phyloP scores from a whole-genome alignment of 1,284 basidiomycete species.

The Cryptococcus sp. region DNA sequence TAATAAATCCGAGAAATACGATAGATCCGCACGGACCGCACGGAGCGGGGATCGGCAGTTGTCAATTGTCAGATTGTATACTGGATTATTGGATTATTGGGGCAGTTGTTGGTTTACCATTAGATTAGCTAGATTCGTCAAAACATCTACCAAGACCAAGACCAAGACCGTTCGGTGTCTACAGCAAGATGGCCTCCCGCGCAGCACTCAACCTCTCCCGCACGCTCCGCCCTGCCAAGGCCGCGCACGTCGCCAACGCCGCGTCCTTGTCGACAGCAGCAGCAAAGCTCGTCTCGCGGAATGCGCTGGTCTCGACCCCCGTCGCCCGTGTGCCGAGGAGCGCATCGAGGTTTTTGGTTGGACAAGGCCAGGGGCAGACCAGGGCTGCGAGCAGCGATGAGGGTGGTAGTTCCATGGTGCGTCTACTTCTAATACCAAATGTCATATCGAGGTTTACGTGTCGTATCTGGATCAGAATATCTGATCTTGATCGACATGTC shows the following conservation, averaged over 20 bases:
- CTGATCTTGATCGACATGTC: background rate
- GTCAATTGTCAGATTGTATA: too few relatives aligned
- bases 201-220: conserved; percentile 17
- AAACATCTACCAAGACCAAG: too few relatives aligned
- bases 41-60: too few relatives aligned
- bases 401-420: conserved; percentile 45
- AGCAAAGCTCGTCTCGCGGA: conserved; percentile 21
- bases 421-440: conserved; percentile 16
- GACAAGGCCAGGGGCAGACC: conserved; percentile 21
- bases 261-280: conserved; percentile 16
- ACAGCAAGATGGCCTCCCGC: conserved; percentile 30
- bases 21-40: too few relatives aligned
- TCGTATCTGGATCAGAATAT: conserved; percentile 1
- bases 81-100: too few relatives aligned
- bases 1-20: too few relatives aligned
- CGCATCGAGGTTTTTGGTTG: conserved; percentile 36
- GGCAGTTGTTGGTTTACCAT: too few relatives aligned
- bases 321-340: conserved; percentile 42
- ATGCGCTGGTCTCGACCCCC: conserved; percentile 46
- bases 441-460: background rate
- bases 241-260: conserved; percentile 3
- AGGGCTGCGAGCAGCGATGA: conserved; percentile 44
- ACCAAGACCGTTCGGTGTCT: too few relatives aligned
- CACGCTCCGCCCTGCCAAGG: conserved; percentile 8
- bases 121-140: too few relatives aligned